Evolutionary conservation across 495 filamentous ascomycete species (phyloP).

Genomic region (Jackrogersella minutella): DNA sequence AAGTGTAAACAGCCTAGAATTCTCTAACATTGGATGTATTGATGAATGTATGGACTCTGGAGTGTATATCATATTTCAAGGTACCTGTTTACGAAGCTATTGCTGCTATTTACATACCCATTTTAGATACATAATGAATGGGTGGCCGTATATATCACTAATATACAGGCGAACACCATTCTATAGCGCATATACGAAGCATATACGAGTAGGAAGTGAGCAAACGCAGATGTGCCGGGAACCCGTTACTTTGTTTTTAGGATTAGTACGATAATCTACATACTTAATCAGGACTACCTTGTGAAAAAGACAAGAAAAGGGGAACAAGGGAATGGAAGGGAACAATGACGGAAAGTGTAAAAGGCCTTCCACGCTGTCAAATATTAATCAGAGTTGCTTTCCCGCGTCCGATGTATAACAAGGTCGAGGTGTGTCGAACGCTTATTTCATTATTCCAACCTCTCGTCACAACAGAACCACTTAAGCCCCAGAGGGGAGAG

Average conservation of each 20-base stretch:
- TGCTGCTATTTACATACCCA: too few relatives aligned
- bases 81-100: not conserved
- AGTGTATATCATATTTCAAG: not conserved
- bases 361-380: conserved; percentile 47
- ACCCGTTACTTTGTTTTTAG: too few relatives aligned
- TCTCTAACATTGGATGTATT: too few relatives aligned
- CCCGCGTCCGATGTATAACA: conserved; percentile 95
- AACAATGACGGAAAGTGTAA: conserved; percentile 13
- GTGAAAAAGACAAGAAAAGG: not conserved
- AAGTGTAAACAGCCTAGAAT: not conserved
- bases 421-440: conserved; percentile 97
- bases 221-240: too few relatives aligned
- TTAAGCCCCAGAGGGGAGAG: conserved; percentile 89
- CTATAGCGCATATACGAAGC: too few relatives aligned
- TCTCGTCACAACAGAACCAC: conserved; percentile 77
- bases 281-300: not conserved
- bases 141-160: too few relatives aligned
- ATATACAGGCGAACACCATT: too few relatives aligned
- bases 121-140: too few relatives aligned
- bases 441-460: conserved; percentile 87
- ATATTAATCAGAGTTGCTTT: conserved; percentile 90
- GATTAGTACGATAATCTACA: too few relatives aligned
- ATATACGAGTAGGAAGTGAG: too few relatives aligned
- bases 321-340: not conserved
- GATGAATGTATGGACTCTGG: too few relatives aligned